Evolutionary conservation across 202 grass and related monocot species (phyloP).

Genomic region (Musa balbisiana): DNA sequence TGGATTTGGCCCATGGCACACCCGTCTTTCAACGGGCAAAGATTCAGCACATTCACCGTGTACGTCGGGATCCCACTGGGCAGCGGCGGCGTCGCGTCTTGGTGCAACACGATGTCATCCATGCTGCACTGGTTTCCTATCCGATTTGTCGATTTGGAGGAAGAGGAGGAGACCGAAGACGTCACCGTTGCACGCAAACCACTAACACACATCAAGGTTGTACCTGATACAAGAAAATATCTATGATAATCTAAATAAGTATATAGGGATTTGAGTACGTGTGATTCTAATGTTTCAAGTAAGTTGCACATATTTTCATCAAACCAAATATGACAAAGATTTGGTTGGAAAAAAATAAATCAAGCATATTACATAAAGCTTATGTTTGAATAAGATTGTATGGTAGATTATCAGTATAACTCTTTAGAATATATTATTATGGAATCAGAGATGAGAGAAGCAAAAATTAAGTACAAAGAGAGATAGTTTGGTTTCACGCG

Average conservation of each 20-base stretch:
- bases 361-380: no score
- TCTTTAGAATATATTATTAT: background rate
- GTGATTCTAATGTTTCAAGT: no score
- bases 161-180: background rate
- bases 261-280: no score
- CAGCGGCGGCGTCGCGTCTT: slow-evolving; percentile 34
- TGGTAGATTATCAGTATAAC: no score
- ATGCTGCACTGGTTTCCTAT: slow-evolving; percentile 42
- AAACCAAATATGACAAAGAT: no score
- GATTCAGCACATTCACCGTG: slow-evolving; percentile 73
- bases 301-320: no score
- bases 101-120: slow-evolving; percentile 77
- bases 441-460: background rate
- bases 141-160: background rate
- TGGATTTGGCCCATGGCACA: slow-evolving; percentile 63
- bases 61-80: slow-evolving; percentile 74
- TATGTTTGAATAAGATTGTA: no score
- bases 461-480: background rate
- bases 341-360: no score
- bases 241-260: no score
- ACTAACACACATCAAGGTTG: background rate
- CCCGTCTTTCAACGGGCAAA: slow-evolving; percentile 22
- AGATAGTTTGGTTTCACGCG: background rate
- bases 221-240: no score
- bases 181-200: background rate